phyloP scores from a whole-genome alignment of 306 rosid species.

The Sicyos baderoa region DNA sequence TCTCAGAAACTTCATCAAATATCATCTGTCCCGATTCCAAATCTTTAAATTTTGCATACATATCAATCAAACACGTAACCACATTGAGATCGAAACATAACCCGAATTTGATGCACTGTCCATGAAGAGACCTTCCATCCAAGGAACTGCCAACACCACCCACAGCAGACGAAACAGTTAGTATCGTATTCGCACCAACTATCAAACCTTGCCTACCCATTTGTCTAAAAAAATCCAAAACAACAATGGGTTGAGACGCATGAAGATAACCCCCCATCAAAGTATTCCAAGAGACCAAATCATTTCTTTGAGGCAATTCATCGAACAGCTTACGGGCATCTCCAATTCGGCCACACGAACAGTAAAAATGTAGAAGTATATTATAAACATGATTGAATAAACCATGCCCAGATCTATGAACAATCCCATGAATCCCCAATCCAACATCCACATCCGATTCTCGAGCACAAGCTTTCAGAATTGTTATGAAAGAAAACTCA shows the following conservation, averaged over 20 bases:
- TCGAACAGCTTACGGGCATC: constrained; percentile 53
- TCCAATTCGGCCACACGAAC: constrained; percentile 36
- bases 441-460: constrained; percentile 37
- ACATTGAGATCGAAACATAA: constrained; percentile 34
- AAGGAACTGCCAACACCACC: constrained; percentile 31
- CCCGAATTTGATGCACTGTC: constrained; percentile 38
- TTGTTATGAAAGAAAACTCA: constrained; percentile 43
- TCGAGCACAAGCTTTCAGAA: constrained; percentile 50
- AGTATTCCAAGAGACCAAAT: constrained; percentile 57
- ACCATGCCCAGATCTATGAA: constrained; percentile 42
- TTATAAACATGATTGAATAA: constrained; percentile 44
- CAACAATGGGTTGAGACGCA: constrained; percentile 32
- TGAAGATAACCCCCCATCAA: constrained; percentile 57
- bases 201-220: constrained; percentile 35
- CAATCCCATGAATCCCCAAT: constrained; percentile 52
- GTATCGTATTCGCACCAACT: constrained; percentile 35
- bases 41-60: constrained; percentile 42
- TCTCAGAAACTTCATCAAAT: constrained; percentile 38
- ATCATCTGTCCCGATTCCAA: constrained; percentile 27
- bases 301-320: constrained; percentile 43
- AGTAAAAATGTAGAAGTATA: constrained; percentile 43
- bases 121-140: constrained; percentile 42
- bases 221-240: constrained; percentile 37
- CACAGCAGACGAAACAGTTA: constrained; percentile 46
- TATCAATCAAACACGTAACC: constrained; percentile 48